A percentile compares a stretch with the other conserved stretches of the same genome.
These are phyloP conservation scores for Jaapia argillacea DNA, from an alignment of 768 basidiomycete species.

Conservation along the genomic window DNA sequence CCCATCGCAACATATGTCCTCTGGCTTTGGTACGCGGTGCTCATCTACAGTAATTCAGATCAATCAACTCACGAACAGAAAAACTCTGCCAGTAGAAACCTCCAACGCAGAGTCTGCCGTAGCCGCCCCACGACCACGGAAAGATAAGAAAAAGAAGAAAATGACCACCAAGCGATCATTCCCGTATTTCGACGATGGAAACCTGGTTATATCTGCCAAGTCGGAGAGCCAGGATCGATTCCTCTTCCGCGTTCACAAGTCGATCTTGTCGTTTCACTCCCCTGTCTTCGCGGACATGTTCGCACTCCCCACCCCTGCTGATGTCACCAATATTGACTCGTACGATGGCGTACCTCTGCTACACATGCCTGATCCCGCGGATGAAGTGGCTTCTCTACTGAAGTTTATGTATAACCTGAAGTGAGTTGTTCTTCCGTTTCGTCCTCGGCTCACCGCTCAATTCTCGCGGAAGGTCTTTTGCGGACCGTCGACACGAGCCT, in stretches of 20 bases:
- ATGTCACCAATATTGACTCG: background rate
- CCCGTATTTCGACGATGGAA: no score
- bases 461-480: background rate
- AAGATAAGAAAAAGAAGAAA: no score
- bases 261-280: background rate
- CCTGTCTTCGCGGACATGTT: background rate
- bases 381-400: slow-evolving; percentile 6
- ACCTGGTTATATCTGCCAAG: background rate
- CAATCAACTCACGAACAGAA: no score
- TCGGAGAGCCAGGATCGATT: background rate
- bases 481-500: background rate
- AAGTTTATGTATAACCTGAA: background rate
- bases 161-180: no score
- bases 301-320: background rate
- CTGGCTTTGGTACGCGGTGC: no score
- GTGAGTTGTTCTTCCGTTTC: background rate
- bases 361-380: slow-evolving; percentile 4
- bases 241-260: background rate
- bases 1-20: no score
- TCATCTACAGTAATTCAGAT: no score
- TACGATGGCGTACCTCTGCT: slow-evolving; percentile 5
- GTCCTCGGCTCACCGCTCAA: background rate
- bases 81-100: no score
- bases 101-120: no score
- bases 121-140: no score